Evolutionary conservation across 2,329 filamentous ascomycete genomes (phyloP).

Genomic region (Verticillium klebahnii): DNA sequence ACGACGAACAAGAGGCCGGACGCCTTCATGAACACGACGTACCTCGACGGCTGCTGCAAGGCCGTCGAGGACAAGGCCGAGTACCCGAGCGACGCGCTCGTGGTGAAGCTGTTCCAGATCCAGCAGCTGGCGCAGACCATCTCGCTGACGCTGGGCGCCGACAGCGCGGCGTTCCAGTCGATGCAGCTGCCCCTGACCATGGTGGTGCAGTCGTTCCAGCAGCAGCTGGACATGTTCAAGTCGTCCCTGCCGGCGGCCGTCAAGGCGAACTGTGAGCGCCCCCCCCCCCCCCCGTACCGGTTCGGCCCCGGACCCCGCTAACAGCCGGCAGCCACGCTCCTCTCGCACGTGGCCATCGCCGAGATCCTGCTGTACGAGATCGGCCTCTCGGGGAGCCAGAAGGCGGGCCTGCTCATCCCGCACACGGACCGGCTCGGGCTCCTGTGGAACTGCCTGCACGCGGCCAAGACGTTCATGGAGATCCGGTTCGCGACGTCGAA

Average conservation of each 20-base stretch:
- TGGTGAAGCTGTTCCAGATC: conserved; percentile 40
- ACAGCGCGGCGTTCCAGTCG: conserved; percentile 17
- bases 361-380: conserved; percentile 44
- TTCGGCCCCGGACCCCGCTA: not conserved
- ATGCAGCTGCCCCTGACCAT: conserved; percentile 34
- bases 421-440: conserved; percentile 36
- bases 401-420: conserved; percentile 22
- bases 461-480: conserved; percentile 35
- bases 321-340: conserved; percentile 27
- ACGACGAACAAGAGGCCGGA: conserved; percentile 43
- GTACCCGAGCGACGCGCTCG: conserved; percentile 36
- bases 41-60: conserved; percentile 37
- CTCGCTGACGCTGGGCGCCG: conserved; percentile 30
- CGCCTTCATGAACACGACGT: conserved; percentile 40
- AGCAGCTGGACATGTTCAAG: conserved; percentile 36
- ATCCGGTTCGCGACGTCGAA: conserved; percentile 23
- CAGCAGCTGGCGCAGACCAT: conserved; percentile 46
- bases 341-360: conserved; percentile 37
- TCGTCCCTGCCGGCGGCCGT: conserved; percentile 29
- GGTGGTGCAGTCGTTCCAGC: conserved; percentile 37
- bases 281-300: no score
- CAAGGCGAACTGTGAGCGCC: conserved; percentile 25
- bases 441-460: conserved; percentile 38
- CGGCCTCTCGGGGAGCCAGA: conserved; percentile 32
- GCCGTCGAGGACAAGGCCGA: conserved; percentile 37